Percentiles rank a stretch among this genome's conserved stretches.
phyloP scores from a whole-genome alignment of 1,284 basidiomycete species.

The Ustilago crameri region DNA sequence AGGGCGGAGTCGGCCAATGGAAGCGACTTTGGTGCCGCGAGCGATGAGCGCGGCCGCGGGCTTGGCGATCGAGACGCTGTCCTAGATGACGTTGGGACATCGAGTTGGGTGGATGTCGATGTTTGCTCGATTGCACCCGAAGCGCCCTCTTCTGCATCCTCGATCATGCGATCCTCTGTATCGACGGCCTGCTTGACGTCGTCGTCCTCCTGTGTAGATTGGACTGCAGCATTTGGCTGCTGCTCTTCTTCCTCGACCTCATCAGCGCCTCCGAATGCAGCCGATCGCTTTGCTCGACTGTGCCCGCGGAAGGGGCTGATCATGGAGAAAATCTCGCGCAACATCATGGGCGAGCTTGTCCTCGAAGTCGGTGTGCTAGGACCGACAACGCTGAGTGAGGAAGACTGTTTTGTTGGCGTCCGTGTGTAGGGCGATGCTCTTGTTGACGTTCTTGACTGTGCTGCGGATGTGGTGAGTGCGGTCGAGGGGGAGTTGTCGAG shows the following conservation, averaged over 20 bases:
- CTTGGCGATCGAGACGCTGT: conserved; percentile 17
- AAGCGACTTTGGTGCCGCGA: conserved; percentile 23
- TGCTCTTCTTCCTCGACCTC: conserved; percentile 15
- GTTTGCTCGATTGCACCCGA: neutral
- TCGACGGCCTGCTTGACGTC: conserved; percentile 15
- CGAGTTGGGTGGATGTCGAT: conserved; percentile 2
- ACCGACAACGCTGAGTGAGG: conserved; percentile 16
- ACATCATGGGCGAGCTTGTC: conserved; percentile 45
- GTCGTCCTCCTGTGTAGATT: neutral
- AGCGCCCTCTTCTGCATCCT: conserved; percentile 27
- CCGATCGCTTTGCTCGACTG: conserved; percentile 39
- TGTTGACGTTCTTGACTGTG: conserved; percentile 29
- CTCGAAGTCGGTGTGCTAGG: conserved; percentile 37
- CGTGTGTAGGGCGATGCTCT: conserved; percentile 36
- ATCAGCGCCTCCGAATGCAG: conserved; percentile 40
- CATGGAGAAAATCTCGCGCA: conserved; percentile 46
- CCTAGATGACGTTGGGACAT: neutral
- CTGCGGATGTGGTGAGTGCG: conserved; percentile 8
- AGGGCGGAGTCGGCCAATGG: conserved; percentile 34
- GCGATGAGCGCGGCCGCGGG: conserved; percentile 9
- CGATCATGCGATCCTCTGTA: conserved; percentile 37
- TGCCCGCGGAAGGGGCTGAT: conserved; percentile 46
- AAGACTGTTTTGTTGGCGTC: conserved; percentile 34
- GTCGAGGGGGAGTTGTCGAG: conserved; percentile 14
- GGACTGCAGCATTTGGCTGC: neutral